Percentiles rank a stretch among this genome's conserved stretches.
Evolutionary conservation across 164 flowering plant genomes (phyloP).

Genomic region (Vitis rupestris): DNA sequence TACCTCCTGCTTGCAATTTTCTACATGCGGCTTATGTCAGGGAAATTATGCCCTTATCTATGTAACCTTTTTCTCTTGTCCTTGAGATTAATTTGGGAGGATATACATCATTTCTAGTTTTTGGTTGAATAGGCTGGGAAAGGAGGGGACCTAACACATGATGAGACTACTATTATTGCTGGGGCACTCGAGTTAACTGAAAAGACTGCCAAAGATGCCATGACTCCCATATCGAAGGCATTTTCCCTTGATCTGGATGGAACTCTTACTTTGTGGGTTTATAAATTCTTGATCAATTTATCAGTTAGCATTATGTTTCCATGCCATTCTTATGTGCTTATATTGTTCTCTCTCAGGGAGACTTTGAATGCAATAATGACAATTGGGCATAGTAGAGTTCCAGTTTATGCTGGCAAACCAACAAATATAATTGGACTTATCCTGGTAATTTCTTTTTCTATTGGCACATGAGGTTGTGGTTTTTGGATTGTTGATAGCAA

Average conservation of each 20-base stretch:
- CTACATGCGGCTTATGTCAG: background rate
- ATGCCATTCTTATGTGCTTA: background rate
- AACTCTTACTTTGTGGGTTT: constrained; percentile 83
- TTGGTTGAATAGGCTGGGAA: constrained; percentile 72
- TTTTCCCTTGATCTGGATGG: constrained; percentile 91
- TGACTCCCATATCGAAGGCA: constrained; percentile 90
- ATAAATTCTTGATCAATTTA: constrained; percentile 8
- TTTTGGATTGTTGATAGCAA: background rate
- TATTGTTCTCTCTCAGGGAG: constrained; percentile 42
- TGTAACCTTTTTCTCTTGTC: background rate
- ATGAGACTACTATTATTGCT: constrained; percentile 92
- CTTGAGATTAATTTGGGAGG: background rate
- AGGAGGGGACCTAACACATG: constrained; percentile 97
- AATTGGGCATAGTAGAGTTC: constrained; percentile 90
- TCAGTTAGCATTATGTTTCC: background rate
- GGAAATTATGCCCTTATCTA: background rate
- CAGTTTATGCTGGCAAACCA: constrained; percentile 66
- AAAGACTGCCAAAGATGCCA: constrained; percentile 92
- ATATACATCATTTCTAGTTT: background rate
- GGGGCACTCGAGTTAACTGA: constrained; percentile 95
- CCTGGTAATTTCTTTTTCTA: constrained; percentile 50
- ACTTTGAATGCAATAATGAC: constrained; percentile 76
- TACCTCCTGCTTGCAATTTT: background rate
- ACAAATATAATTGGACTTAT: constrained; percentile 76
- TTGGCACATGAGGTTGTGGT: background rate